A percentile compares a stretch with the other conserved stretches of the same genome.
phyloP scores from a whole-genome alignment of 2,329 filamentous ascomycete species.

The Colletotrichum filicis region DNA sequence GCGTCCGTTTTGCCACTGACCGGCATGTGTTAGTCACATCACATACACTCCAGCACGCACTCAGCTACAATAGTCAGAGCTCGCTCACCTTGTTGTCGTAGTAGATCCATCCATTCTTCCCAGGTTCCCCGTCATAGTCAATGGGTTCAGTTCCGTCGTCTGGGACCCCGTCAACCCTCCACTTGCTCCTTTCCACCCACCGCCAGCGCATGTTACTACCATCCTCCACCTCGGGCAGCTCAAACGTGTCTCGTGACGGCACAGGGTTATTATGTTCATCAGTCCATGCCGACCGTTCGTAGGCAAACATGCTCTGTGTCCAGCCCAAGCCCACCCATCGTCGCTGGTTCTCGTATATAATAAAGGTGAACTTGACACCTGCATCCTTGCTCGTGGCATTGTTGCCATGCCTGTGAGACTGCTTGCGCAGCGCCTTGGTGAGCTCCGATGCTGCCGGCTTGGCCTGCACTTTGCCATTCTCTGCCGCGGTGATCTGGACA shows the following conservation, averaged over 20 bases:
- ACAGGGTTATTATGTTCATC: constrained; percentile 92
- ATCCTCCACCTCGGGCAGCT: constrained; percentile 71
- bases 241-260: constrained; percentile 77
- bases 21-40: neutral
- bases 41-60: too few relatives aligned
- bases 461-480: constrained; percentile 38
- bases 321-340: constrained; percentile 95
- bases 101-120: constrained; percentile 89
- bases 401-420: constrained; percentile 39
- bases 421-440: constrained; percentile 54
- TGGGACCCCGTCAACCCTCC: constrained; percentile 83
- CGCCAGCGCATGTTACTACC: constrained; percentile 68
- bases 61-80: constrained; percentile 31
- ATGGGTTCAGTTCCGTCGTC: constrained; percentile 58
- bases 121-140: constrained; percentile 69
- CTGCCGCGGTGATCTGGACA: constrained; percentile 21
- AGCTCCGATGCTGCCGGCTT: constrained; percentile 56
- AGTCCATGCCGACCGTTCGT: constrained; percentile 92
- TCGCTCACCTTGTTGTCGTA: constrained; percentile 91
- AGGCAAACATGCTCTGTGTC: constrained; percentile 90
- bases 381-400: constrained; percentile 67
- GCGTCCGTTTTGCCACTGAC: constrained; percentile 87
- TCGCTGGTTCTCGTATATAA: constrained; percentile 95
- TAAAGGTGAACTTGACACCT: constrained; percentile 95
- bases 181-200: constrained; percentile 88